Evolutionary conservation across 202 grass and related monocot species (phyloP).

Genomic region (Zizania palustris): DNA sequence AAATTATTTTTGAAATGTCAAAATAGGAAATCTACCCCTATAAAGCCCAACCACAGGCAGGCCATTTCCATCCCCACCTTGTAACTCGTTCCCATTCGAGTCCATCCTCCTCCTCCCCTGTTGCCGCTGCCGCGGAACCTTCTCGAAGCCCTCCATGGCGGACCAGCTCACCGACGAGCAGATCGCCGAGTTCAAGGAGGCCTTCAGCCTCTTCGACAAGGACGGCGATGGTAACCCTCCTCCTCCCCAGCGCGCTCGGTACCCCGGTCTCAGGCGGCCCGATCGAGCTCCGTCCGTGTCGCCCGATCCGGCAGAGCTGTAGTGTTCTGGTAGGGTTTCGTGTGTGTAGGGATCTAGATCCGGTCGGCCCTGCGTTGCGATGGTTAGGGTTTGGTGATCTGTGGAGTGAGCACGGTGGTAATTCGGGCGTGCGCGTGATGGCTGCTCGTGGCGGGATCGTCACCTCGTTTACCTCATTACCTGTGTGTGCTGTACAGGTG

Average conservation of each 20-base stretch:
- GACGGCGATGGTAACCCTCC: constrained; percentile 73
- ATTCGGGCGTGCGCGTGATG: background rate
- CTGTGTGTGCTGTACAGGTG: background rate
- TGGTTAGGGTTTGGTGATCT: background rate
- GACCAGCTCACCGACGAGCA: constrained; percentile 88
- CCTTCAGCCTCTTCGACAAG: constrained; percentile 99
- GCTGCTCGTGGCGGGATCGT: background rate
- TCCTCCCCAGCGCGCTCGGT: background rate
- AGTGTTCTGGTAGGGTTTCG: background rate
- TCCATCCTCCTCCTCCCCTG: background rate
- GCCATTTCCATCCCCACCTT: background rate
- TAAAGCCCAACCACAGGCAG: constrained; percentile 30
- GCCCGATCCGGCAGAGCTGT: constrained; percentile 42
- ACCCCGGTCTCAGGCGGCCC: background rate
- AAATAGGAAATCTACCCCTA: too few species aligned
- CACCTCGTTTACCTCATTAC: background rate
- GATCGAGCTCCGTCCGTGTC: constrained; percentile 32
- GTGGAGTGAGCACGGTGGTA: background rate
- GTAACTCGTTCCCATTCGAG: constrained; percentile 13
- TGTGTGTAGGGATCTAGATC: constrained; percentile 31
- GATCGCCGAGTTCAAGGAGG: constrained; percentile 95
- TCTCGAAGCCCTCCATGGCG: constrained; percentile 55
- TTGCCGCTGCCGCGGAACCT: constrained; percentile 16
- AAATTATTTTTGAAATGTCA: too few species aligned
- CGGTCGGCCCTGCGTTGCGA: background rate